Base-by-base conservation (phyloP, 2,329 filamentous ascomycete genomes). In the Ophioceras dolichostomum region DNA sequence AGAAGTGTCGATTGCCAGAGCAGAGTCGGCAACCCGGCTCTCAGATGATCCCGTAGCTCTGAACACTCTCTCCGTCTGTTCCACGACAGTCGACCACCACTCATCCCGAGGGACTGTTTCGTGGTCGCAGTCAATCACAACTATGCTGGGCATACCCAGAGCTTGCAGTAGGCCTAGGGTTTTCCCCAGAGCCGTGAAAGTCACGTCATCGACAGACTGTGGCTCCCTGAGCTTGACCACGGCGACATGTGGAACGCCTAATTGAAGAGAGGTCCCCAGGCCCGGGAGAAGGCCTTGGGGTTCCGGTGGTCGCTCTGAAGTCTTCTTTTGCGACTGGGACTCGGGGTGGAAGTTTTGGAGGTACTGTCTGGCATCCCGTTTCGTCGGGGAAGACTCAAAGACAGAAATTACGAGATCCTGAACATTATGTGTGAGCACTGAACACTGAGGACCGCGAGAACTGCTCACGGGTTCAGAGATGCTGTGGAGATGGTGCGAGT, bases 301-400 rank as follows among this genome's bases (percentile, higher is more conserved):
- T n/a, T n/a, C n/a, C n/a, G n/a, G n/a, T n/a, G n/a, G n/a, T n/a
- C n/a, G n/a, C n/a, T n/a, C n/a, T n/a, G n/a, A n/a, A n/a, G 20
- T 13, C 17, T 5, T 32, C 29, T 22, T 32, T 4, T 20, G 20
- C 9, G 16, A 18, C 9, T n/a, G 10, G 10, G 13, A 13, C 21
- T 12, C 39, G 5, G 62, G 60, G 35, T 76, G 79, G 55, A 95
- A 94, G 43, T 86, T 88, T 48, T 91, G 82, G 13, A 98, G 70
- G 53, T 95, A 98, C 27, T 84, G 79, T 58, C 83, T 88, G 34
- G 88, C 87, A 62, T 98, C 91, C 49, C 91, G 78, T 59, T 88
- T 94, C 0, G 89, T 95, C 5, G 88, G 83, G 10, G 87, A 86
- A 14, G 88, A 86, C 50, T 84, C 85, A 22, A 98, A 67, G 4